A percentile compares a stretch with the other conserved stretches of the same genome.
These are phyloP conservation scores for Penstemon eatonii DNA, from an alignment of 257 asterid species.

Conservation along the genomic window DNA sequence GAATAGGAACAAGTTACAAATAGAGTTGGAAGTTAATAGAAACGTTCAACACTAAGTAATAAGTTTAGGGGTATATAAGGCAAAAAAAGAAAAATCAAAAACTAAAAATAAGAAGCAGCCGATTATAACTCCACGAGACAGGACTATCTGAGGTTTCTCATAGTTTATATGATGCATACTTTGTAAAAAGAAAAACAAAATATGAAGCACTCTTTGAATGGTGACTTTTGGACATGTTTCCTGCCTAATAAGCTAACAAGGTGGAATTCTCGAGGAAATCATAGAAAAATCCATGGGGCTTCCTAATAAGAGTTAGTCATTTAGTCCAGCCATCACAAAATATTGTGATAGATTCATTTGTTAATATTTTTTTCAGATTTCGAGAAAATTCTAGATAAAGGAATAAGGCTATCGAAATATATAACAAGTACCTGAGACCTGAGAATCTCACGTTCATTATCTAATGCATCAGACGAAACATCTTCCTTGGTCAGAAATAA, in stretches of 20 bases:
- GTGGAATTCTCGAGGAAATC: background rate
- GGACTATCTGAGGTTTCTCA: background rate
- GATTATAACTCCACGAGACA: background rate
- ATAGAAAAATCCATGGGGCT: constrained; percentile 1
- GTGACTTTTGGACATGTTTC: background rate
- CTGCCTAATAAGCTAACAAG: background rate
- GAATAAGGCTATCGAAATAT: background rate
- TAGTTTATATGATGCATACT: background rate
- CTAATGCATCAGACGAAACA: constrained; percentile 73
- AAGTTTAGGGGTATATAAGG: too few relatives aligned
- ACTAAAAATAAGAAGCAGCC: background rate
- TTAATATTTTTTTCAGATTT: background rate
- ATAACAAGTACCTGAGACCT: constrained; percentile 75
- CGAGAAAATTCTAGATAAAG: constrained; percentile 5
- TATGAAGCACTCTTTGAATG: background rate
- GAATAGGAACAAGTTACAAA: background rate
- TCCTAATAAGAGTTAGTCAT: constrained; percentile 5
- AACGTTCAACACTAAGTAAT: background rate
- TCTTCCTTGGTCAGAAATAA: constrained; percentile 74
- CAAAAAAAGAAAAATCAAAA: background rate
- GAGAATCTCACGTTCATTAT: constrained; percentile 80
- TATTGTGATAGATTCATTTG: background rate
- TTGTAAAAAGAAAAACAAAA: too few relatives aligned
- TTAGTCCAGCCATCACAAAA: background rate
- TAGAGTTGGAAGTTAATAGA: background rate